A percentile compares a stretch with the other conserved stretches of the same genome.
Evolutionary conservation across 2,329 filamentous ascomycete species (phyloP).

Genomic region (Arthrobotrys sphaeroides): DNA sequence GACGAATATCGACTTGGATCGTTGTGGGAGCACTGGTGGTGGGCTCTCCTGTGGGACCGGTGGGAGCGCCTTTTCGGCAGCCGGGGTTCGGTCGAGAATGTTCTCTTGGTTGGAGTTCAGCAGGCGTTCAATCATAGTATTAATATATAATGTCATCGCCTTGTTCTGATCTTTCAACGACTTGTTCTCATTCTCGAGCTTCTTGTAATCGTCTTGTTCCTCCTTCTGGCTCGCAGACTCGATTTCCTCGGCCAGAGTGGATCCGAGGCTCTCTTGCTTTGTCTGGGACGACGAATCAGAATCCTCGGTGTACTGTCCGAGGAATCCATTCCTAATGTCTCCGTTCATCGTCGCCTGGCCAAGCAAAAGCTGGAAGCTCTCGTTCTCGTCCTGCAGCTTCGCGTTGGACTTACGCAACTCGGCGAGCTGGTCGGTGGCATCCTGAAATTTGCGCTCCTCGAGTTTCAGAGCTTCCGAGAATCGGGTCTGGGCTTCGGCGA

Average conservation of each 20-base stretch:
- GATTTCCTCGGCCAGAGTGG: conserved; percentile 87
- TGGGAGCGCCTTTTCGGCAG: conserved; percentile 79
- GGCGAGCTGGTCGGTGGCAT: conserved; percentile 88
- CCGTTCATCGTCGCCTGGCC: conserved; percentile 96
- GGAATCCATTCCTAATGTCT: conserved; percentile 84
- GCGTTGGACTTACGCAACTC: conserved; percentile 96
- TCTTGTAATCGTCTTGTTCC: conserved; percentile 68
- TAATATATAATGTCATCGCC: conserved; percentile 95
- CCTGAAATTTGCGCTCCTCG: conserved; percentile 84
- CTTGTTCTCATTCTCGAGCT: conserved; percentile 80
- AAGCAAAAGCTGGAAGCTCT: conserved; percentile 94
- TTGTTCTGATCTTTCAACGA: conserved; percentile 92
- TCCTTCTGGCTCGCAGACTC: conserved; percentile 68
- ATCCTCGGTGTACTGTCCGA: conserved; percentile 67
- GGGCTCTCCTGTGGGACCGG: conserved; percentile 71
- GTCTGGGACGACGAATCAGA: conserved; percentile 57
- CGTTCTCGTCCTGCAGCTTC: conserved; percentile 96
- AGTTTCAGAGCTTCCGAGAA: conserved; percentile 89
- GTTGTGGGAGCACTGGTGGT: conserved; percentile 57
- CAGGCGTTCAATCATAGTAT: conserved; percentile 96
- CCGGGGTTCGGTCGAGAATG: conserved; percentile 77
- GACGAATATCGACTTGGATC: conserved; percentile 54
- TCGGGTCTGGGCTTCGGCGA: conserved; percentile 95
- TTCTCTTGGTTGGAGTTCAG: conserved; percentile 94
- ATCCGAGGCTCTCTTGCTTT: conserved; percentile 63